A percentile compares a stretch with the other conserved stretches of the same genome.
phyloP scores from a whole-genome alignment of 2,329 filamentous ascomycete genomes.

The Dactylellina cionopaga region DNA sequence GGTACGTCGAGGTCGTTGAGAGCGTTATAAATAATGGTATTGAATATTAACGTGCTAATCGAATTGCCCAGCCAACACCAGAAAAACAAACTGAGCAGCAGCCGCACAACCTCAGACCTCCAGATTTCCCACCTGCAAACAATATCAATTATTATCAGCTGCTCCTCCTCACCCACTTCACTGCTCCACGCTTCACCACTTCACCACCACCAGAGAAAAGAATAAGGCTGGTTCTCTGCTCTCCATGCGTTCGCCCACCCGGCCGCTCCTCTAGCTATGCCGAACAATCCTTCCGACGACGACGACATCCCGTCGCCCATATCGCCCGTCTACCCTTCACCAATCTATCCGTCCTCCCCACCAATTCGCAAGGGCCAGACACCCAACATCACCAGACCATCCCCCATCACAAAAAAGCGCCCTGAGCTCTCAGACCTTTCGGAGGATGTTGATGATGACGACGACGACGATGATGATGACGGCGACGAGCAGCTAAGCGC shows the following conservation, averaged over 20 bases:
- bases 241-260: not conserved
- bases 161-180: not conserved
- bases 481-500: slow-evolving; percentile 33
- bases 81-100: no score
- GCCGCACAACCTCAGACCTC: no score
- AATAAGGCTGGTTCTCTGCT: no score
- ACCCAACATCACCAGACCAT: not conserved
- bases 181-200: not conserved
- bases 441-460: no score
- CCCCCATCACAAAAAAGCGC: no score
- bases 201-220: no score
- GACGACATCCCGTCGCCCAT: slow-evolving; percentile 39
- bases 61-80: no score
- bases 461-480: slow-evolving; percentile 6
- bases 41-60: no score
- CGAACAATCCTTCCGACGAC: slow-evolving; percentile 27
- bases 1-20: no score
- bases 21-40: no score
- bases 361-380: slow-evolving; percentile 23
- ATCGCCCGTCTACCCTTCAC: slow-evolving; percentile 35
- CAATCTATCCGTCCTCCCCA: slow-evolving; percentile 41
- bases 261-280: slow-evolving; percentile 12
- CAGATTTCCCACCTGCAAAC: no score
- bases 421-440: no score
- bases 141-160: not conserved